Evolutionary conservation across 768 basidiomycete genomes (phyloP).

Genomic region (Ramaria sp.): DNA sequence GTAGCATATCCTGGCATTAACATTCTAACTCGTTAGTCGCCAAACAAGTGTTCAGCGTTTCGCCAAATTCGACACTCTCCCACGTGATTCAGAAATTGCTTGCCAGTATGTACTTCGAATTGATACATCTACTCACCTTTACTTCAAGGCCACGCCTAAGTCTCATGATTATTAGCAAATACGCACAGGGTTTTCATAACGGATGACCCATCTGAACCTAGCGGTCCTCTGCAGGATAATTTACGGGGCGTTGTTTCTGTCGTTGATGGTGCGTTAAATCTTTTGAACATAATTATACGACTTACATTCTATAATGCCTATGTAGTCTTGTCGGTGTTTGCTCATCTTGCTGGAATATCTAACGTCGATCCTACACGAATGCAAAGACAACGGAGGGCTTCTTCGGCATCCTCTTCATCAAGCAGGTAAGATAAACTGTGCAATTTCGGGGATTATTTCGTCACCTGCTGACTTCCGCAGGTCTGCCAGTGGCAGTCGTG

Average conservation of each 20-base stretch:
- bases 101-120: constrained; percentile 46
- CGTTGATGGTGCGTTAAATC: constrained; percentile 54
- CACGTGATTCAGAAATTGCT: constrained; percentile 74
- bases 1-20: constrained; percentile 1
- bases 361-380: constrained; percentile 70
- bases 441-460: neutral
- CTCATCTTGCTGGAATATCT: constrained; percentile 59
- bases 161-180: constrained; percentile 39
- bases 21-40: neutral
- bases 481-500: neutral
- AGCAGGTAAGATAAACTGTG: neutral
- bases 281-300: neutral
- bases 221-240: constrained; percentile 9
- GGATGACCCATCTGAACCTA: constrained; percentile 36
- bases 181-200: constrained; percentile 74
- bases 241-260: constrained; percentile 62
- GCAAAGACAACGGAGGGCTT: constrained; percentile 71
- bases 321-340: constrained; percentile 69
- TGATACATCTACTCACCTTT: neutral
- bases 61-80: constrained; percentile 48
- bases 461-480: neutral
- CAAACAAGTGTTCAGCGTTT: constrained; percentile 60
- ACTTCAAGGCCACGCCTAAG: neutral
- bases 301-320: neutral
- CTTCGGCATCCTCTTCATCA: constrained; percentile 42